Evolutionary conservation across 257 asterid genomes (phyloP).

Genomic region (Ocimum tenuiflorum): DNA sequence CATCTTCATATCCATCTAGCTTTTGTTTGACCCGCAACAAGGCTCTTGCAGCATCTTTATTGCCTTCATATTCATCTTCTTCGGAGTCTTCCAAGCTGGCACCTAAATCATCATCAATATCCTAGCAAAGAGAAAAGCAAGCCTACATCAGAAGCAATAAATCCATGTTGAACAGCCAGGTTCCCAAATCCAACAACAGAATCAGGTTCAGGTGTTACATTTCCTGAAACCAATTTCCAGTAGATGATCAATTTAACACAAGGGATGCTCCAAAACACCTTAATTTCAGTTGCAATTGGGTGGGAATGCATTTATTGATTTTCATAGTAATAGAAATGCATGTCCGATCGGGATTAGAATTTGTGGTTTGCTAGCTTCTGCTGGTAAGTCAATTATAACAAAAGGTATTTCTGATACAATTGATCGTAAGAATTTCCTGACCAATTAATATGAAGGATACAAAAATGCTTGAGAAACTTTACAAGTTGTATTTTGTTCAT

Average conservation of each 20-base stretch:
- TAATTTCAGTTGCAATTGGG: neutral
- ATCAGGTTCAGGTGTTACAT: neutral
- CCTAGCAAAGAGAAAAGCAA: slow-evolving; percentile 40
- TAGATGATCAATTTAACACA: neutral
- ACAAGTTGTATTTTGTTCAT: too few species aligned
- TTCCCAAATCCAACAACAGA: neutral
- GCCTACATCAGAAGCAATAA: slow-evolving; percentile 14
- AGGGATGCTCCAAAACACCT: neutral
- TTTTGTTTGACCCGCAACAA: slow-evolving; percentile 94
- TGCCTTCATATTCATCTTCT: slow-evolving; percentile 77
- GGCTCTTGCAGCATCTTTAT: slow-evolving; percentile 98
- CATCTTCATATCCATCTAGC: slow-evolving; percentile 97
- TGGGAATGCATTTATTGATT: too few species aligned
- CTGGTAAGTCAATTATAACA: neutral
- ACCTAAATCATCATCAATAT: slow-evolving; percentile 64
- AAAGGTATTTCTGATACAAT: neutral
- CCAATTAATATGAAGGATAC: neutral
- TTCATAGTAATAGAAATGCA: too few species aligned
- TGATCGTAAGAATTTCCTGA: neutral
- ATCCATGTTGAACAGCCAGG: slow-evolving; percentile 3
- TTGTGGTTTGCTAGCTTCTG: too few species aligned
- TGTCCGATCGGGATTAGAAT: too few species aligned
- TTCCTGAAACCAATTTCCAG: neutral
- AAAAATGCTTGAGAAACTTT: neutral
- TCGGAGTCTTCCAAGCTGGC: slow-evolving; percentile 63